Base-by-base conservation (phyloP, 225 moss, liverwort and hornwort genomes). In the Lunularia cruciata region DNA sequence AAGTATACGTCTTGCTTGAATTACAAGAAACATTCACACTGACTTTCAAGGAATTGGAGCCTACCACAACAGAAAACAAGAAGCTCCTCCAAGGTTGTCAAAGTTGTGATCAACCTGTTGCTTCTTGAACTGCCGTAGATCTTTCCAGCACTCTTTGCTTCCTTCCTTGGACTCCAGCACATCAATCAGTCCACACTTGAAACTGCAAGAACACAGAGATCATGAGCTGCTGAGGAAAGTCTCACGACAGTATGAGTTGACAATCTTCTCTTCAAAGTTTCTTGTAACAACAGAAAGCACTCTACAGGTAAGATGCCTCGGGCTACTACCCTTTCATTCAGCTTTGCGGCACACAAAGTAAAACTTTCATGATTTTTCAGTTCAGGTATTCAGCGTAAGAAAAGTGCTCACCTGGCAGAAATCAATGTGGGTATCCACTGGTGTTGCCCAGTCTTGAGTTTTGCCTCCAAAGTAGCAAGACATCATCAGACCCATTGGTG, bases 381-480 rank as follows among this genome's bases (percentile, higher is more conserved):
- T 46, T 28, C 19, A 3, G 32, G 9, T 31, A 3, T 16, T 10
- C 28, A 31, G 7, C 7, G 14, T 3, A 47, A 8, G 30, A 11
- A 36, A 46, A 19, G 28, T 6, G 37, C 49, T 74, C 72, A 80
- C 79, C 68, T 75, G 55, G 39, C 63, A 54, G 15, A 80, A 80
- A 43, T 80, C 79, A 32, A 80, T 23, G 68, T 80, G 72, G 36
- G 75, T 75, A 46, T 80, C 75, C 25, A 71, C 72, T 33, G 61
- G 33, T 55, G 72, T 56, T 48, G 79, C 79, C 79, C 79, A 80
- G 14, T 75, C 79, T 72, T 75, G 37, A 40, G 72, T 68, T 63
- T 80, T 75, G 12, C 79, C 79, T 47, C 79, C 79, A 57, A 80
- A 80, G 72, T 56, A 75, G 68, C 75, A 80, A 75, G 71, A 75